Conservation (phyloP, 83 land plant species). For the Picea mariana region DNA sequence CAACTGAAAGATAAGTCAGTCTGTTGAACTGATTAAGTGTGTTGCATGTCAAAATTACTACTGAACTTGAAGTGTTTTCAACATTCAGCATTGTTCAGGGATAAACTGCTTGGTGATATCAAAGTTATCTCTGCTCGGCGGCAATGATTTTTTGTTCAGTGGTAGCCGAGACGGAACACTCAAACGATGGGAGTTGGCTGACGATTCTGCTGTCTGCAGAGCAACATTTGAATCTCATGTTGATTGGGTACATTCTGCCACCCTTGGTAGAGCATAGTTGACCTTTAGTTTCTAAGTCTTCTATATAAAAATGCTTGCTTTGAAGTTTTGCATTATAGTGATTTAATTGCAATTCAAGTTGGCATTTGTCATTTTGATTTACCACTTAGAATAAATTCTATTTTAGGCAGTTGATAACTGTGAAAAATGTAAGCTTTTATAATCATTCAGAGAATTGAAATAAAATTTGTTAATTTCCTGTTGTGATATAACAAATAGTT, state of each 20-base stretch:
- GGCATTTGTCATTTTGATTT: background rate
- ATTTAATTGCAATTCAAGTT: slow-evolving; percentile 1
- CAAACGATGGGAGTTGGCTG: slow-evolving; percentile 82
- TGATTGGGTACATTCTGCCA: slow-evolving; percentile 75
- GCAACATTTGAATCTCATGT: slow-evolving; percentile 98
- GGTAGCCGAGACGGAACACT: slow-evolving; percentile 99
- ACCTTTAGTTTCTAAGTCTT: background rate
- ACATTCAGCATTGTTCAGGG: slow-evolving; percentile 92
- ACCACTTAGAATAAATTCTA: background rate
- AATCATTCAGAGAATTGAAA: too few species aligned
- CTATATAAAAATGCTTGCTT: background rate
- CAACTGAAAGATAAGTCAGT: background rate
- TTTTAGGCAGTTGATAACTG: background rate
- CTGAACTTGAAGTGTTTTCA: slow-evolving; percentile 1
- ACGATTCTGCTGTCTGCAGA: slow-evolving; percentile 64
- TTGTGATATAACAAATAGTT: too few species aligned
- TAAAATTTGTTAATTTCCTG: too few species aligned
- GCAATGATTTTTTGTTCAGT: slow-evolving; percentile 63
- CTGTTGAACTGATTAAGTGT: background rate
- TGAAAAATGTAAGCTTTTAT: too few species aligned
- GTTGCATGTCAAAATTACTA: background rate
- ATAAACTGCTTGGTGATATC: slow-evolving; percentile 75
- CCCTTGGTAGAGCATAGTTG: background rate
- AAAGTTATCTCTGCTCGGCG: slow-evolving; percentile 30
- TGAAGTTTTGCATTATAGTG: background rate